phyloP scores from a whole-genome alignment of 2,329 filamentous ascomycete species.

The Purpureocillium lavendulum region DNA sequence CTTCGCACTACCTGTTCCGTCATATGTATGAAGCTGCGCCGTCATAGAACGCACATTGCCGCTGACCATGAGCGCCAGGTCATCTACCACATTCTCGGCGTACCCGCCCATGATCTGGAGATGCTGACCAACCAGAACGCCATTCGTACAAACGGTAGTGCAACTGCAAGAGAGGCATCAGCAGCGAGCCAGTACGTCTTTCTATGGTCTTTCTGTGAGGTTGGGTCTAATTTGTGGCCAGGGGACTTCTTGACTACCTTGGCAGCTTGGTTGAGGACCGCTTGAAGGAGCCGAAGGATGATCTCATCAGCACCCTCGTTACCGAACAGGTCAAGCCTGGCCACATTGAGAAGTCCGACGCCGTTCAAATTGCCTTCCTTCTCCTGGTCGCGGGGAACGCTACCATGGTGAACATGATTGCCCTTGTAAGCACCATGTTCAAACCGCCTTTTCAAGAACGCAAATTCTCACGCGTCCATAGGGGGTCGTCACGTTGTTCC shows the following conservation, averaged over 20 bases:
- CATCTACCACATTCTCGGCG: constrained; percentile 41
- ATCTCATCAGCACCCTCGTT: constrained; percentile 36
- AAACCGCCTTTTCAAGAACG: too few relatives aligned
- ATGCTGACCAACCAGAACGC: constrained; percentile 37
- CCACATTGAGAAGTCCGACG: constrained; percentile 28
- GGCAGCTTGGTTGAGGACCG: constrained; percentile 31
- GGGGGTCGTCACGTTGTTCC: constrained; percentile 34
- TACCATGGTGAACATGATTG: constrained; percentile 43
- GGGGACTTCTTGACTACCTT: constrained; percentile 36
- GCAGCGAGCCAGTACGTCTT: constrained; percentile 29
- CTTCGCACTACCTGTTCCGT: constrained; percentile 38
- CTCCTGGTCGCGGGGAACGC: constrained; percentile 43
- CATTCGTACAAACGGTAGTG: constrained; percentile 37
- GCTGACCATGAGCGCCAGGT: constrained; percentile 20
- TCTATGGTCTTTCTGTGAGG: too few relatives aligned
- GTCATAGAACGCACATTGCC: too few relatives aligned
- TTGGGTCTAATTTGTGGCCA: constrained; percentile 7
- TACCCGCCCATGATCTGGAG: constrained; percentile 36
- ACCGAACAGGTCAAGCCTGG: constrained; percentile 30
- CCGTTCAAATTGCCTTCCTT: constrained; percentile 39
- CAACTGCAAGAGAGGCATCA: constrained; percentile 35
- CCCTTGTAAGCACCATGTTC: constrained; percentile 21
- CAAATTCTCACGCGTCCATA: too few relatives aligned
- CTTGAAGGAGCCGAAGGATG: constrained; percentile 28
- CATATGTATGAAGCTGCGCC: constrained; percentile 25